Conservation (phyloP, 225 moss, liverwort and hornwort species). For the Marchantia polymorpha region DNA sequence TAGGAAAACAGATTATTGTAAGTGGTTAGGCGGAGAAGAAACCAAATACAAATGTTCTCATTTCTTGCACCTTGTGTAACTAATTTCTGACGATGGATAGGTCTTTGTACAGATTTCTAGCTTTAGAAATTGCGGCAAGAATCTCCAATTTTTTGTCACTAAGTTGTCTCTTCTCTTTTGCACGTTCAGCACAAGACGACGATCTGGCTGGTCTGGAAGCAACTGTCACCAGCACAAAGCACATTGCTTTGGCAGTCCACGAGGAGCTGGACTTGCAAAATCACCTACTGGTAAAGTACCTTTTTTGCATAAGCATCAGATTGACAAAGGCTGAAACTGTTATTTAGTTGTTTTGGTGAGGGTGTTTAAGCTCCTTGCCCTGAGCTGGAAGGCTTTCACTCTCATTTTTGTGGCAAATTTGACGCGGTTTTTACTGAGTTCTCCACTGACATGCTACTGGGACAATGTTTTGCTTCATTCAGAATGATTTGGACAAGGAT, state of each 20-base stretch:
- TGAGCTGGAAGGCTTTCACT: too few relatives aligned
- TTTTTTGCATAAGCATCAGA: not conserved
- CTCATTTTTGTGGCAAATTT: too few relatives aligned
- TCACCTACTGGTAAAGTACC: conserved; percentile 57
- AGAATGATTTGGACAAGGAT: conserved; percentile 81
- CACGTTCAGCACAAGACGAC: conserved; percentile 76
- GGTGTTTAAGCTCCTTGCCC: too few relatives aligned
- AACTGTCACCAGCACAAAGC: conserved; percentile 88
- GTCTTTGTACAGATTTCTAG: too few relatives aligned
- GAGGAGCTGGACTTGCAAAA: conserved; percentile 95
- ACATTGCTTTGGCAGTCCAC: conserved; percentile 91
- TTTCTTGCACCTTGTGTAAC: too few relatives aligned
- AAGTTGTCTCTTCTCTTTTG: not conserved
- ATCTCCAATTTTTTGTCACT: not conserved
- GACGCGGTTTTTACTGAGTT: not conserved
- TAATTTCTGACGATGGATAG: too few relatives aligned
- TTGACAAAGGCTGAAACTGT: not conserved
- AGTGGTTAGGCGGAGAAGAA: too few relatives aligned
- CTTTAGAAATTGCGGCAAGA: too few relatives aligned
- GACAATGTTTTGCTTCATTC: not conserved
- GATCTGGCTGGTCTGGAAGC: conserved; percentile 85
- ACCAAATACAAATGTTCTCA: too few relatives aligned
- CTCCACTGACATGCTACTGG: not conserved
- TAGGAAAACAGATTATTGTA: too few relatives aligned
- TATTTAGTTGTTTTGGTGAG: too few relatives aligned